Conservation (phyloP, 345 rosid species). For the Salix caprea region DNA sequence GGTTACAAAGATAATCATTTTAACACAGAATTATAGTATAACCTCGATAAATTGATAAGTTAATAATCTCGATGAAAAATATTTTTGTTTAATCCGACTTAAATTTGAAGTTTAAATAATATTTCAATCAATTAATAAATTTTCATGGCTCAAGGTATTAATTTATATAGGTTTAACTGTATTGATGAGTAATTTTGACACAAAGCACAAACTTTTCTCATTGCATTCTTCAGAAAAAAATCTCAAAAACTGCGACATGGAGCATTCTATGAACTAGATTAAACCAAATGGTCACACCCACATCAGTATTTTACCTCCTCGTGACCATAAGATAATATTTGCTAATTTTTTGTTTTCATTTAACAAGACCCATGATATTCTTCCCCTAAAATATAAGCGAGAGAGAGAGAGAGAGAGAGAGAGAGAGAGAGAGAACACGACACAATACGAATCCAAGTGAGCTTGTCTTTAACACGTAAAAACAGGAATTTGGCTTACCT, state of each 20-base stretch:
- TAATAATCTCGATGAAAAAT: no score
- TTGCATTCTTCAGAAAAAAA: background rate
- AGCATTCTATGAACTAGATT: background rate
- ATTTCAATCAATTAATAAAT: no score
- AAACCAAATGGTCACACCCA: no score
- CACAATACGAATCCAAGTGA: background rate
- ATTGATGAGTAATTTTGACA: background rate
- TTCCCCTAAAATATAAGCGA: background rate
- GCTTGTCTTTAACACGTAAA: background rate
- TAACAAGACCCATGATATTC: background rate
- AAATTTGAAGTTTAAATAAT: no score
- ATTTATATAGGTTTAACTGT: no score
- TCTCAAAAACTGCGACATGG: background rate
- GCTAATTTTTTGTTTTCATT: background rate
- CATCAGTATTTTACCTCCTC: background rate
- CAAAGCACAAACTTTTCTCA: background rate
- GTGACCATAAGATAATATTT: background rate
- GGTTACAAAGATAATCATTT: background rate
- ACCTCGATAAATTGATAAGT: no score
- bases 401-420: background rate
- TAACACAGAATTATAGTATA: background rate
- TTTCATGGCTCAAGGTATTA: no score
- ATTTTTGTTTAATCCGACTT: no score
- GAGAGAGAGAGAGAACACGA: no score
- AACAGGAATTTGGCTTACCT: background rate